A percentile compares a stretch with the other conserved stretches of the same genome.
Conservation (phyloP, 1,139 yeast genomes). For the Lodderomyces elongisporus region DNA sequence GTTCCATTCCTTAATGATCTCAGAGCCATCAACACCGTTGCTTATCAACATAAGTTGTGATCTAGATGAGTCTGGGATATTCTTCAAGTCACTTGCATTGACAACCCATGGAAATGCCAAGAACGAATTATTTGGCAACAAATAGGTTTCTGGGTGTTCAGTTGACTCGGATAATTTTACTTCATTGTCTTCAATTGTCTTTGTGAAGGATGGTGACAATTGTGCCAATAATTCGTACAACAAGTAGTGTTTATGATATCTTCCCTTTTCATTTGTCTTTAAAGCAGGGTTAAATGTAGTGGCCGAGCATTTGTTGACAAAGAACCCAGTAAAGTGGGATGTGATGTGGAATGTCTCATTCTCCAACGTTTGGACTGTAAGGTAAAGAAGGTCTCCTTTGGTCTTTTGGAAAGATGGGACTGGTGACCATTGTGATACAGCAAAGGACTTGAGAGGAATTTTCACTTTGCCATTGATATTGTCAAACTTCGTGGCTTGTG, state of each 20-base stretch:
- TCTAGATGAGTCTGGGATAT: conserved; percentile 56
- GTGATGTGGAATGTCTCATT: conserved; percentile 77
- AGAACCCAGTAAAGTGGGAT: conserved; percentile 74
- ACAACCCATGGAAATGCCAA: conserved; percentile 78
- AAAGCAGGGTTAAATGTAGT: conserved; percentile 65
- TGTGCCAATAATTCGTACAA: conserved; percentile 48
- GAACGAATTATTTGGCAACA: conserved; percentile 56
- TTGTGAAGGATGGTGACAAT: conserved; percentile 50
- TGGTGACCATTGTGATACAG: conserved; percentile 83
- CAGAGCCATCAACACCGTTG: conserved; percentile 58
- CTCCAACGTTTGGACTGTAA: conserved; percentile 73
- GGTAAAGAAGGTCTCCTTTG: conserved; percentile 77
- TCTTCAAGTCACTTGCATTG: conserved; percentile 20
- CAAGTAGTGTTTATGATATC: conserved; percentile 37
- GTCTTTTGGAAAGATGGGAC: conserved; percentile 61
- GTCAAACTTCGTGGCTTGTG: conserved; percentile 16
- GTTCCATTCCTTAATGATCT: conserved; percentile 72
- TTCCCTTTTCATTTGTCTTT: conserved; percentile 38
- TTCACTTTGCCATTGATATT: conserved; percentile 22
- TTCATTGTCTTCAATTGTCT: conserved; percentile 36
- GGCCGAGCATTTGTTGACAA: conserved; percentile 62
- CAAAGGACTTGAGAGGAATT: conserved; percentile 49
- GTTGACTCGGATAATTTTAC: conserved; percentile 42
- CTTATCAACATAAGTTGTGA: conserved; percentile 52
- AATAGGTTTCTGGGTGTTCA: conserved; percentile 50